phyloP scores from a whole-genome alignment of 2,329 filamentous ascomycete species.

The Trichocomaceae sp. region DNA sequence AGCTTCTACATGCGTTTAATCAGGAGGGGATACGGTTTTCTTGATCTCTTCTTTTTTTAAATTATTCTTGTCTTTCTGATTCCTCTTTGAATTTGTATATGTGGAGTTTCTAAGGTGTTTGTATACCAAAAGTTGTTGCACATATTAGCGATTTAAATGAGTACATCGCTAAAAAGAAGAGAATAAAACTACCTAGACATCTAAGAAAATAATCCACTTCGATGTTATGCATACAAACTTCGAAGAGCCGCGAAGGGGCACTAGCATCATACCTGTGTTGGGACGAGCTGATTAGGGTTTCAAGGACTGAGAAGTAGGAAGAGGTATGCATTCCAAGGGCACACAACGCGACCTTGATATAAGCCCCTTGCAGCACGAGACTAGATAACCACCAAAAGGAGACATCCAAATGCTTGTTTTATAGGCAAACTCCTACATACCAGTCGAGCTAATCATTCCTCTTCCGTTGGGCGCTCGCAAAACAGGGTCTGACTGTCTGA shows the following conservation, averaged over 20 bases:
- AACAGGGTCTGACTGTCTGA: background rate
- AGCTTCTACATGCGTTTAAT: slow-evolving; percentile 76
- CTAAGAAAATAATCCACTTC: no score
- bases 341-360: background rate
- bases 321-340: background rate
- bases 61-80: no score
- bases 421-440: background rate
- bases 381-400: background rate
- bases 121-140: background rate
- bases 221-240: no score
- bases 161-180: no score
- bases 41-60: background rate
- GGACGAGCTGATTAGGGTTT: background rate
- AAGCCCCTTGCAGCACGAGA: background rate
- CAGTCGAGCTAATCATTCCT: background rate
- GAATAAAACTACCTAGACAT: background rate
- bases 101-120: background rate
- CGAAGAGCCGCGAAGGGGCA: no score
- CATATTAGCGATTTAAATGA: background rate
- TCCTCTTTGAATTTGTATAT: background rate
- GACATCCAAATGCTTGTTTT: background rate
- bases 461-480: background rate
- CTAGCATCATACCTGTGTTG: no score
- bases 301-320: background rate
- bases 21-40: slow-evolving; percentile 71